Evolutionary conservation across 495 filamentous ascomycete genomes (phyloP).

Genomic region (Melanomma pulvis-pyrius): DNA sequence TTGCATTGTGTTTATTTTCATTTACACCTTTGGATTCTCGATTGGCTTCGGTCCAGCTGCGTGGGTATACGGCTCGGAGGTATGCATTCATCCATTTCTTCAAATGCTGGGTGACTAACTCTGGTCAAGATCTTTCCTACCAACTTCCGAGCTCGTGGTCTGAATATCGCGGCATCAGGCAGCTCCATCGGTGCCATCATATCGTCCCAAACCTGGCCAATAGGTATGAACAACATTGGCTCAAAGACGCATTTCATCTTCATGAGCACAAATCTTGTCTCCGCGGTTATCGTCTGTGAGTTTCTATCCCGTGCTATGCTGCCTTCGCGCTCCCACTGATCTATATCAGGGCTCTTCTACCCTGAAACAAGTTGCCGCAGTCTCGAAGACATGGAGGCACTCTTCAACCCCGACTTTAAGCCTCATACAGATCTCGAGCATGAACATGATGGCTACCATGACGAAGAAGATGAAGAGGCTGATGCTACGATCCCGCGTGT

Average conservation of each 20-base stretch:
- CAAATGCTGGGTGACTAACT: constrained; percentile 2
- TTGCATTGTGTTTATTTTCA: constrained; percentile 60
- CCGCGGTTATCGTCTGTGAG: constrained; percentile 48
- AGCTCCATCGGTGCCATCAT: constrained; percentile 56
- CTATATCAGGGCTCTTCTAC: constrained; percentile 22
- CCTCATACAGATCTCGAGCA: background rate
- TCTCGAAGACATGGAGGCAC: constrained; percentile 36
- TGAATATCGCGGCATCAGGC: constrained; percentile 56
- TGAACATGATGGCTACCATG: constrained; percentile 16
- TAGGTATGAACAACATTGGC: constrained; percentile 55
- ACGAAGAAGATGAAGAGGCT: constrained; percentile 19
- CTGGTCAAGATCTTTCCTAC: constrained; percentile 55
- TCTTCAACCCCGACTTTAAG: constrained; percentile 24
- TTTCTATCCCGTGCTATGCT: background rate
- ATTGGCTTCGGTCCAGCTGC: constrained; percentile 60
- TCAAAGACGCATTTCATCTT: constrained; percentile 64
- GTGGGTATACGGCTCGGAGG: constrained; percentile 63
- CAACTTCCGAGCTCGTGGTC: constrained; percentile 53
- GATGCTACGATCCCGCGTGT: background rate
- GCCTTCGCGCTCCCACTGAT: background rate
- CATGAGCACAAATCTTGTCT: constrained; percentile 56
- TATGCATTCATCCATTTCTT: constrained; percentile 26
- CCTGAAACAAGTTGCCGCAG: constrained; percentile 32
- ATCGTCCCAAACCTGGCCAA: constrained; percentile 56
- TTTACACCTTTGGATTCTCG: constrained; percentile 60